These are phyloP conservation scores for Agastache rugosa DNA, from an alignment of 257 asterid genomes.

Conservation along the genomic window DNA sequence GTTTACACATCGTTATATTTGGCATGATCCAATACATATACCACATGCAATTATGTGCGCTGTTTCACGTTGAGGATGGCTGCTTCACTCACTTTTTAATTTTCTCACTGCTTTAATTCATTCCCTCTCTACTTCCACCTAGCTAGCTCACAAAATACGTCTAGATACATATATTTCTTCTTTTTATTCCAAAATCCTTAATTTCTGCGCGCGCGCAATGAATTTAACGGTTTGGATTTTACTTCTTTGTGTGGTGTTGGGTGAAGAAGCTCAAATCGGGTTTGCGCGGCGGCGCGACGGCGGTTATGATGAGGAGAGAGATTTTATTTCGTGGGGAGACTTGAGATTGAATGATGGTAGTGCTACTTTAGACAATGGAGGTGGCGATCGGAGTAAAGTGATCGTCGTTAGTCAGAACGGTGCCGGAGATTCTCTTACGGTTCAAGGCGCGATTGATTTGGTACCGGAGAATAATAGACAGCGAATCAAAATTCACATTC, in stretches of 20 bases:
- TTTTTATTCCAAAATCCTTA: no score
- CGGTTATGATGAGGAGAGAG: constrained; percentile 5
- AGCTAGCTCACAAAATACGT: no score
- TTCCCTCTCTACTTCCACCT: no score
- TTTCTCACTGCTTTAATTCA: background rate
- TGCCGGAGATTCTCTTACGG: constrained; percentile 62
- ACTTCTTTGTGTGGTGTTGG: constrained; percentile 24
- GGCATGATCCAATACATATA: background rate
- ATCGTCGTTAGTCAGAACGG: constrained; percentile 69
- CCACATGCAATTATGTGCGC: background rate
- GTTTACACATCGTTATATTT: background rate
- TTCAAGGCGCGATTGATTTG: constrained; percentile 84
- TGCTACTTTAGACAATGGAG: constrained; percentile 25
- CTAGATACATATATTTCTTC: no score
- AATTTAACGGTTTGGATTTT: constrained; percentile 23
- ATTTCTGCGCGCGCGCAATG: constrained; percentile 36
- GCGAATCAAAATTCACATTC: constrained; percentile 67
- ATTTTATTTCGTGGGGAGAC: constrained; percentile 70
- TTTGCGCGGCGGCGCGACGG: background rate
- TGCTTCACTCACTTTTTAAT: no score
- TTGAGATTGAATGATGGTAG: constrained; percentile 43
- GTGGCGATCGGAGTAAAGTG: constrained; percentile 25
- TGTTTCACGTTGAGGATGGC: constrained; percentile 7
- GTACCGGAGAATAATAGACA: constrained; percentile 56
- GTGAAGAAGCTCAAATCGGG: background rate